Evolutionary conservation across 225 moss, liverwort and hornwort genomes (phyloP).

Genomic region (Pleurozium schreberi): DNA sequence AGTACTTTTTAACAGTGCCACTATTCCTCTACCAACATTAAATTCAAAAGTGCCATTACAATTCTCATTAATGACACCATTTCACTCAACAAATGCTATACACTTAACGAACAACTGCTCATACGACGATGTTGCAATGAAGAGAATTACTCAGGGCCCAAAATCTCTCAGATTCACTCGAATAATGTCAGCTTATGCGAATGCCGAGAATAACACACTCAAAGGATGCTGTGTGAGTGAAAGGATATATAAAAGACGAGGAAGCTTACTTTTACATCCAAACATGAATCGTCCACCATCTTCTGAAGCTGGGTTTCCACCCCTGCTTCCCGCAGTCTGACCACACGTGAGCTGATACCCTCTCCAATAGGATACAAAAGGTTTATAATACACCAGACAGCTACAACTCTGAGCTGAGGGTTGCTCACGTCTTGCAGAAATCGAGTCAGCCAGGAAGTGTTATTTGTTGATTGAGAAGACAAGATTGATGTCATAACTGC

Average conservation of each 20-base stretch:
- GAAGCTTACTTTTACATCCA: constrained; percentile 78
- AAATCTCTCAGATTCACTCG: not conserved
- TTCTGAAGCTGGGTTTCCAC: constrained; percentile 64
- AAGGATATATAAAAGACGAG: not conserved
- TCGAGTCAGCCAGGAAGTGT: constrained; percentile 45
- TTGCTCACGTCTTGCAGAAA: constrained; percentile 93
- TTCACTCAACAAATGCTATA: not conserved
- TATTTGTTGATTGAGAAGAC: constrained; percentile 8
- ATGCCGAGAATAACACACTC: not conserved
- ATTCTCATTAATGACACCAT: not conserved
- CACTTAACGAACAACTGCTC: not conserved
- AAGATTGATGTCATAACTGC: constrained; percentile 67
- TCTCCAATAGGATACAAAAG: constrained; percentile 60
- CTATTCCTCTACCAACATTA: not conserved
- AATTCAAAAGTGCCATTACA: not conserved
- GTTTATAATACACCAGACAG: constrained; percentile 96
- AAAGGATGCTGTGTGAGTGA: not conserved
- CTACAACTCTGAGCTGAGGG: constrained; percentile 83
- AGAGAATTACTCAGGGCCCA: not conserved
- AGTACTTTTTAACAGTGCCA: not conserved
- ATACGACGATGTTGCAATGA: not conserved
- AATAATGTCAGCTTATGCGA: not conserved
- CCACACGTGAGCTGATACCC: constrained; percentile 41
- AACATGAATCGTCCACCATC: constrained; percentile 94
- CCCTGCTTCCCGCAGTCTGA: constrained; percentile 65